Evolutionary conservation across 2,329 filamentous ascomycete genomes (phyloP).

Genomic region (Xylariaceae sp.): DNA sequence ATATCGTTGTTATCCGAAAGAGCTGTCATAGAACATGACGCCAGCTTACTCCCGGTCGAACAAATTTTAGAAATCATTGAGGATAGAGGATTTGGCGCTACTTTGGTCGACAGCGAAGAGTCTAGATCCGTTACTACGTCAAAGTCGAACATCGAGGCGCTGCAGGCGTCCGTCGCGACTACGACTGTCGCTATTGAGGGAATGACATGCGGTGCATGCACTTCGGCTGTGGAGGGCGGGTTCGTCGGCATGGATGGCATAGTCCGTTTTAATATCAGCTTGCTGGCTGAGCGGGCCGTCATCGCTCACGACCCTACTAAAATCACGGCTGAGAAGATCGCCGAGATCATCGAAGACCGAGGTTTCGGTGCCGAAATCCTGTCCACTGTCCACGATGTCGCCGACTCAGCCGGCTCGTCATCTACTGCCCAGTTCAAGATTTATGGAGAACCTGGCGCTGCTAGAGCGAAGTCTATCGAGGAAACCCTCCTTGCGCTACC

Average conservation of each 20-base stretch:
- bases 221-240: conserved; percentile 80
- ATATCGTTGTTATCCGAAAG: conserved; percentile 82
- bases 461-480: conserved; percentile 69
- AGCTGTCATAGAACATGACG: conserved; percentile 79
- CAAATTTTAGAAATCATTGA: conserved; percentile 58
- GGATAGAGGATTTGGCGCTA: conserved; percentile 75
- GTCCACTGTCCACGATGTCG: conserved; percentile 62
- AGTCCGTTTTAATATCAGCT: conserved; percentile 87
- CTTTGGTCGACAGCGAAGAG: conserved; percentile 66
- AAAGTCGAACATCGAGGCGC: conserved; percentile 20
- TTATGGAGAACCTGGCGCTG: conserved; percentile 72
- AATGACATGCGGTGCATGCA: conserved; percentile 98
- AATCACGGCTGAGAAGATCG: conserved; percentile 69
- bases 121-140: conserved; percentile 34
- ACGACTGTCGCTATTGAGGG: conserved; percentile 89
- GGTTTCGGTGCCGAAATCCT: conserved; percentile 85
- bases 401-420: conserved; percentile 49
- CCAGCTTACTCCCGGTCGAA: conserved; percentile 45
- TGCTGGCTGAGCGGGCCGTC: conserved; percentile 87
- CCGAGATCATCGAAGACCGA: conserved; percentile 79
- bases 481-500: conserved; percentile 57
- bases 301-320: conserved; percentile 75
- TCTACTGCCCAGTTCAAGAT: conserved; percentile 75
- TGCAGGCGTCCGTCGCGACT: conserved; percentile 48
- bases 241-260: conserved; percentile 76